Evolutionary conservation across 140 eudicot species (phyloP), one percentile per base, ranked within the genome.

Genomic region (Oenanthe javanica): DNA sequence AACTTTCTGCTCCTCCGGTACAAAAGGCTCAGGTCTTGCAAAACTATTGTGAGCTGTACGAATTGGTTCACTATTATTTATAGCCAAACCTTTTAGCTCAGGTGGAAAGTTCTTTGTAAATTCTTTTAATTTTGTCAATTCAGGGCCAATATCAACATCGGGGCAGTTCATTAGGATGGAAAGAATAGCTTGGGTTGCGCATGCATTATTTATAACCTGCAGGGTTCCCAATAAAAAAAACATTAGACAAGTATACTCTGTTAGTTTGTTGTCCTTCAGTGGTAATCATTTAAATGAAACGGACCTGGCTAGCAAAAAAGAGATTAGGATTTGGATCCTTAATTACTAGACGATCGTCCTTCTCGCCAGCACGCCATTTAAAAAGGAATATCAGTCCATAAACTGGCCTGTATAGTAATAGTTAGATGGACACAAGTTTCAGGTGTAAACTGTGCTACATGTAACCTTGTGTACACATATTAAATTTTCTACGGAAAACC

Each of bases 101-200:
- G 99, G 93, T 4, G 99, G 99, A 82, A 95, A 95, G 79, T 89
- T 87, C 81, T 91, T 92, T 31, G 99, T 89, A 83, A 95, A 95
- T 16, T 95, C 97, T 87, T 85, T 95, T 72, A 95, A 80, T 13
- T 92, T 88, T 2, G 96, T 84, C 75, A 92, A 64, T 71, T 95
- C 99, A 1, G 98, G 92, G 79, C 99, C 99, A 42, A 95, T 86
- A 76, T 95, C 99, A 36, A 95, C 89, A 18, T 95, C 99, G 31
- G 92, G 92, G 74, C 92, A 83, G 84, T 95, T 95, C 91, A 95
- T 66, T 15, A 95, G 97, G 80, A 95, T 95, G 1, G 99, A 95
- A 80, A 95, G 89, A 83, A 93, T 95, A 1, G 99, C 99, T 88
- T 95, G 99, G 82, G 99, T 95, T 21, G 99, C 98, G 77, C 98